phyloP scores from a whole-genome alignment of 2,329 filamentous ascomycete species.

The Calonectria naviculata region DNA sequence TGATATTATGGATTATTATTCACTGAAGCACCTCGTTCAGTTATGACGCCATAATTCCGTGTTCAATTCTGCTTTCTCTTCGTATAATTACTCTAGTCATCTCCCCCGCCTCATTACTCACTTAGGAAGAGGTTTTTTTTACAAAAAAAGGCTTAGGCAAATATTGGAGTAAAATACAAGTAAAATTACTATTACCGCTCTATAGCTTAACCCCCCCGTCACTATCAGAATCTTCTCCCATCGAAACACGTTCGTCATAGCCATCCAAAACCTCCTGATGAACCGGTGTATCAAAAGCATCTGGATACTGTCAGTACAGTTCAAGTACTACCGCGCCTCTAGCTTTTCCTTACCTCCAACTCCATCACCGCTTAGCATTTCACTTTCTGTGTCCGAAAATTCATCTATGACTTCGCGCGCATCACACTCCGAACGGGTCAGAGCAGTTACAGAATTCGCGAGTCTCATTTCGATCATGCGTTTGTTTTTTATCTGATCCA shows the following conservation, averaged over 20 bases:
- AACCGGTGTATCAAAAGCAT: background rate
- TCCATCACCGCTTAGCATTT: background rate
- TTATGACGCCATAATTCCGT: background rate
- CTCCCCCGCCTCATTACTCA: background rate
- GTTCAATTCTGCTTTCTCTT: background rate
- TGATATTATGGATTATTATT: background rate
- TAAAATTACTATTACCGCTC: background rate
- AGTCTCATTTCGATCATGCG: background rate
- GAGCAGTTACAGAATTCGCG: constrained; percentile 29
- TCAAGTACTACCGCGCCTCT: background rate
- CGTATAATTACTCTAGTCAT: background rate
- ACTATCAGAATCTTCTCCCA: background rate
- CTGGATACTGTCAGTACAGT: background rate
- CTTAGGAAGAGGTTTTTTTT: background rate
- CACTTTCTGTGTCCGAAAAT: constrained; percentile 12
- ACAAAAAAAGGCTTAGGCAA: background rate
- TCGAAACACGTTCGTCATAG: background rate
- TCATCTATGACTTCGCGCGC: background rate
- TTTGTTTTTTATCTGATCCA: background rate
- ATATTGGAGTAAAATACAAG: background rate
- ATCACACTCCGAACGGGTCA: constrained; percentile 8
- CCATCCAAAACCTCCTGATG: background rate
- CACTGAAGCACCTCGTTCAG: background rate
- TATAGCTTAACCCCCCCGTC: background rate
- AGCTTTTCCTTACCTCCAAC: background rate